These are phyloP conservation scores for Lichina pygmaea DNA, from an alignment of 495 filamentous ascomycete species.

Conservation along the genomic window DNA sequence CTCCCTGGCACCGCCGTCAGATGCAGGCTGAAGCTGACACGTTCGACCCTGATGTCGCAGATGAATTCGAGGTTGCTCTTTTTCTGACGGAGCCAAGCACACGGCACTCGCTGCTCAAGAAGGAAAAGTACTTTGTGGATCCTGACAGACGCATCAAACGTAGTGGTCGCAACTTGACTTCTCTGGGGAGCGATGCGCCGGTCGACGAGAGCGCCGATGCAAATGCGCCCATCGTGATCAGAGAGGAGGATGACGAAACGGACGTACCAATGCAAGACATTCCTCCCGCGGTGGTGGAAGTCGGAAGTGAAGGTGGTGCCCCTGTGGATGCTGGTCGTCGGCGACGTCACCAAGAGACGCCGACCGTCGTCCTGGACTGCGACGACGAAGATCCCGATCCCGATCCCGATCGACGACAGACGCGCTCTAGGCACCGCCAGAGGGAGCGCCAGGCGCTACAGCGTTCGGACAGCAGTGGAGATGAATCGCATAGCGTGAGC, in stretches of 20 bases:
- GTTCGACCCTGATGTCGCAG: slow-evolving; percentile 16
- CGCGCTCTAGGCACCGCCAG: slow-evolving; percentile 12
- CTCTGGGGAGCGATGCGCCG: slow-evolving; percentile 20
- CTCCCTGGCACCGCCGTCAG: background rate
- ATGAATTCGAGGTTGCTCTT: slow-evolving; percentile 84
- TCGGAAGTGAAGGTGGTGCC: no score
- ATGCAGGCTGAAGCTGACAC: background rate
- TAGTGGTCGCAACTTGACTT: slow-evolving; percentile 30
- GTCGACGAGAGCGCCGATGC: slow-evolving; percentile 19
- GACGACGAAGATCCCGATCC: no score
- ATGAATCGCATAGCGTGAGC: slow-evolving; percentile 6
- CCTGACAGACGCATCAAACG: slow-evolving; percentile 20
- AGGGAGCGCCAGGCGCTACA: slow-evolving; percentile 19
- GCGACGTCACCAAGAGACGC: no score
- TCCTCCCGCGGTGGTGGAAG: no score
- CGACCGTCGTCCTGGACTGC: no score
- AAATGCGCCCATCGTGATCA: slow-evolving; percentile 13
- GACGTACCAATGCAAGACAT: no score
- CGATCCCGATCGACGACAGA: background rate
- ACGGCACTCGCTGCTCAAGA: slow-evolving; percentile 69
- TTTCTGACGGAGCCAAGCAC: slow-evolving; percentile 74
- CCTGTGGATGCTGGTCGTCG: no score
- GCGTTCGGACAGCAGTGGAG: slow-evolving; percentile 1
- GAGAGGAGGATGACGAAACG: slow-evolving; percentile 12
- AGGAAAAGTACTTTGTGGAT: slow-evolving; percentile 43